phyloP scores from a whole-genome alignment of 768 basidiomycete species.

The Psilocybe cyanescens region DNA sequence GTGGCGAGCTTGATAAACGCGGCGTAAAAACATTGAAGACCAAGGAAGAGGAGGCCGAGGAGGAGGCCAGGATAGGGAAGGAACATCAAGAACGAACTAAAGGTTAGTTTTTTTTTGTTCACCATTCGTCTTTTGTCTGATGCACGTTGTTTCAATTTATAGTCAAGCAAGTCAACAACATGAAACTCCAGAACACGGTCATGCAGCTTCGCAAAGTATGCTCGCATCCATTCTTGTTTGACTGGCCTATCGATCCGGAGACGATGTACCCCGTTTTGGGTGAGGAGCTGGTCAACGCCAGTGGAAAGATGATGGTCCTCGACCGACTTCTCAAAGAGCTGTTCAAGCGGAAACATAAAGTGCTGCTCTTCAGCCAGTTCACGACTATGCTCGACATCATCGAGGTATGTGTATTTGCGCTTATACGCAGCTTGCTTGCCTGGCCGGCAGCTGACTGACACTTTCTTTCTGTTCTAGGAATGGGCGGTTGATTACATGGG shows the following conservation, averaged over 20 bases:
- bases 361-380: conserved; percentile 91
- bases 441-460: background rate
- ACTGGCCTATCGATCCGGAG: conserved; percentile 72
- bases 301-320: conserved; percentile 97
- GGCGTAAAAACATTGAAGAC: conserved; percentile 33
- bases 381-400: conserved; percentile 96
- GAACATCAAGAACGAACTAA: conserved; percentile 63
- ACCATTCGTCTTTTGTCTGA: background rate
- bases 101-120: conserved; percentile 41
- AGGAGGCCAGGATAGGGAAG: conserved; percentile 55
- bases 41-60: conserved; percentile 43
- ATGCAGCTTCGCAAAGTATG: conserved; percentile 99
- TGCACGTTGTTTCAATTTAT: background rate
- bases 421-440: background rate
- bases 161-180: conserved; percentile 90
- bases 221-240: conserved; percentile 91
- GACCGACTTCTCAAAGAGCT: conserved; percentile 86
- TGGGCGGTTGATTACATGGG: conserved; percentile 88
- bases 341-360: conserved; percentile 81
- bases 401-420: conserved; percentile 54
- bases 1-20: conserved; percentile 43
- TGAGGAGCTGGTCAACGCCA: conserved; percentile 81
- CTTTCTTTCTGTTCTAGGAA: conserved; percentile 47
- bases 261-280: conserved; percentile 70
- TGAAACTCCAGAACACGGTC: conserved; percentile 91